Evolutionary conservation across 2,329 filamentous ascomycete genomes (phyloP).

Genomic region (Colletotrichum liriopes): DNA sequence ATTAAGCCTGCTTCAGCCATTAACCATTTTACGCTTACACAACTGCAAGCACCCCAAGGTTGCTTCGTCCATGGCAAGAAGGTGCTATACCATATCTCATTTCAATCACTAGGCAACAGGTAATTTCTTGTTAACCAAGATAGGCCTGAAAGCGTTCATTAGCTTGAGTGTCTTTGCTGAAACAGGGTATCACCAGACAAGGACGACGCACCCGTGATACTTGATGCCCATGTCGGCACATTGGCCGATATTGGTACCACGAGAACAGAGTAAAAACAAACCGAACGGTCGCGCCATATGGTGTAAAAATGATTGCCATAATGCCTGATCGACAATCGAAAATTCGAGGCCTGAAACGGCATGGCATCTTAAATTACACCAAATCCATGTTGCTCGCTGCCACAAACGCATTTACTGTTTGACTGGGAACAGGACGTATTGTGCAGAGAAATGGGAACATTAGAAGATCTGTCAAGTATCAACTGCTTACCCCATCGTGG

Average conservation of each 20-base stretch:
- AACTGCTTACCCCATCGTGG: background rate
- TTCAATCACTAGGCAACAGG: background rate
- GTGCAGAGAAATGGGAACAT: background rate
- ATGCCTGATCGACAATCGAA: too few species aligned
- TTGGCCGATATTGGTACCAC: too few species aligned
- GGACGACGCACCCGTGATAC: background rate
- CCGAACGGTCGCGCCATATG: too few species aligned
- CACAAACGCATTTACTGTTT: background rate
- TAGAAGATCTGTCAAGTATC: background rate
- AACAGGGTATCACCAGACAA: too few species aligned
- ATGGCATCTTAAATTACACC: background rate
- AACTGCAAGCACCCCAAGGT: too few species aligned
- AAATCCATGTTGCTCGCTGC: background rate
- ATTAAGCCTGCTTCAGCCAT: background rate
- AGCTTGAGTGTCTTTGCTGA: background rate
- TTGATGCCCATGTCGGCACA: background rate
- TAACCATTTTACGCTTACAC: background rate
- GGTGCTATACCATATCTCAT: background rate
- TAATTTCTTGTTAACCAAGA: background rate
- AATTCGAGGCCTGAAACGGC: background rate
- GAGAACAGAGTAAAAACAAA: too few species aligned
- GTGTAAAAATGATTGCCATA: too few species aligned
- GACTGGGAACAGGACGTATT: fast-evolving
- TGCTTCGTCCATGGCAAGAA: background rate
- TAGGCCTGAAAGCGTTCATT: too few species aligned